These are phyloP conservation scores for Beauveria bassiana DNA, from an alignment of 2,329 filamentous ascomycete species.

Conservation along the genomic window DNA sequence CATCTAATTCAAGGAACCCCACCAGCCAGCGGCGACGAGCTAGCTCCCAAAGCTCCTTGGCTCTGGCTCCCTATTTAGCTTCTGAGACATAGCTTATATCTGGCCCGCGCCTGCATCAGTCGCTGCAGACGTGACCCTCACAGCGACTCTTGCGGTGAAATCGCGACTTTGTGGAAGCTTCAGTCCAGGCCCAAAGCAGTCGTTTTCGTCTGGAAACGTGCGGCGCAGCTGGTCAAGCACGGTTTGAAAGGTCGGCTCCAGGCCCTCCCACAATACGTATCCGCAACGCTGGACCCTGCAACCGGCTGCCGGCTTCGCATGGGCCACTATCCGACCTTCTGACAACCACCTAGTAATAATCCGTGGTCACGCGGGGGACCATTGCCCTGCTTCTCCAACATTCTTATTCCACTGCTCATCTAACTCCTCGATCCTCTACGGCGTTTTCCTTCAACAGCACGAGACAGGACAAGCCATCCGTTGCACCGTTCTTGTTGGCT, in stretches of 20 bases:
- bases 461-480: neutral
- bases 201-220: neutral
- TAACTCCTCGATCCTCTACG: neutral
- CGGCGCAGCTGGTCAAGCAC: neutral
- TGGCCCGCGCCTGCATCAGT: neutral
- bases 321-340: neutral
- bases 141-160: neutral
- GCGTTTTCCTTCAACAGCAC: neutral
- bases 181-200: neutral
- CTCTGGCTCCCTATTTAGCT: neutral
- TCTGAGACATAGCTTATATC: constrained; percentile 8
- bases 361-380: neutral
- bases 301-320: neutral
- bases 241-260: neutral
- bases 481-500: neutral
- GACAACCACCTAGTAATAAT: neutral
- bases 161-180: neutral
- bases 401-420: neutral
- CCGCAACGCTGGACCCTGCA: neutral
- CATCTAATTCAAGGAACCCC: neutral
- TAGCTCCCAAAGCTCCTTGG: too few relatives aligned
- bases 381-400: neutral
- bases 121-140: constrained; percentile 1
- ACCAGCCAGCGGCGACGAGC: neutral
- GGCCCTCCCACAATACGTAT: neutral